Conservation (phyloP, 805 yeast genomes). For the Sungouiella thailandica region DNA sequence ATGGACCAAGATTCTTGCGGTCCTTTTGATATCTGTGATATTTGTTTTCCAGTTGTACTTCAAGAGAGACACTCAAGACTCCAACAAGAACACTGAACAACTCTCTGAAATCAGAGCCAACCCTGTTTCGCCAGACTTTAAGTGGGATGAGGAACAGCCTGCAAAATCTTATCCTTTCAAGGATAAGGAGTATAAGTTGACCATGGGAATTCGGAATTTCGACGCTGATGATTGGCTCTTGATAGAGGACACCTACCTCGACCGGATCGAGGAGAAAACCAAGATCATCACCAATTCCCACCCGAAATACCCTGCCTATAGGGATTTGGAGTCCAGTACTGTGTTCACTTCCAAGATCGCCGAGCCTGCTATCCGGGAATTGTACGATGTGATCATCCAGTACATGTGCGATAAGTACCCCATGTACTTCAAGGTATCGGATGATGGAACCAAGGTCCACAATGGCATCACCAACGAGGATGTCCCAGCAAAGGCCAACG, state of each 20-base stretch:
- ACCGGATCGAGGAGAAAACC: slow-evolving; percentile 22
- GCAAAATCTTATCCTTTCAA: slow-evolving; percentile 45
- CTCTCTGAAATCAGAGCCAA: slow-evolving; percentile 1
- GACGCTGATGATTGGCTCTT: slow-evolving; percentile 38
- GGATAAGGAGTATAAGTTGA: slow-evolving; percentile 43
- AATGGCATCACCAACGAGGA: slow-evolving; percentile 24
- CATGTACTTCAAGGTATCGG: slow-evolving; percentile 22
- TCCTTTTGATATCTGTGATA: too few species aligned
- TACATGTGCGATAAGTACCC: slow-evolving; percentile 38
- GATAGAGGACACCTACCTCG: slow-evolving; percentile 31
- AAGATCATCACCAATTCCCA: slow-evolving; percentile 28
- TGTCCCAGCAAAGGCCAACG: slow-evolving; percentile 16
- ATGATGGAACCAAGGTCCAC: slow-evolving; percentile 13
- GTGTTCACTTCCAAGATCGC: slow-evolving; percentile 31
- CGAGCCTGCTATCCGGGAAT: slow-evolving; percentile 30
- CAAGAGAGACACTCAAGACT: too few species aligned
- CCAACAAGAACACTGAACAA: not conserved
- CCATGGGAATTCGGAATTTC: slow-evolving; percentile 18
- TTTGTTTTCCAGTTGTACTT: too few species aligned
- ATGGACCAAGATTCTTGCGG: too few species aligned
- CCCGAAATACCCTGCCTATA: slow-evolving; percentile 25
- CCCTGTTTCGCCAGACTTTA: slow-evolving; percentile 9
- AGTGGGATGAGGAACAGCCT: slow-evolving; percentile 13
- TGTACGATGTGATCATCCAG: slow-evolving; percentile 25
- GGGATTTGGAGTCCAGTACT: slow-evolving; percentile 25